Conservation (phyloP, 768 basidiomycete species). For the Mrakia gelida region DNA sequence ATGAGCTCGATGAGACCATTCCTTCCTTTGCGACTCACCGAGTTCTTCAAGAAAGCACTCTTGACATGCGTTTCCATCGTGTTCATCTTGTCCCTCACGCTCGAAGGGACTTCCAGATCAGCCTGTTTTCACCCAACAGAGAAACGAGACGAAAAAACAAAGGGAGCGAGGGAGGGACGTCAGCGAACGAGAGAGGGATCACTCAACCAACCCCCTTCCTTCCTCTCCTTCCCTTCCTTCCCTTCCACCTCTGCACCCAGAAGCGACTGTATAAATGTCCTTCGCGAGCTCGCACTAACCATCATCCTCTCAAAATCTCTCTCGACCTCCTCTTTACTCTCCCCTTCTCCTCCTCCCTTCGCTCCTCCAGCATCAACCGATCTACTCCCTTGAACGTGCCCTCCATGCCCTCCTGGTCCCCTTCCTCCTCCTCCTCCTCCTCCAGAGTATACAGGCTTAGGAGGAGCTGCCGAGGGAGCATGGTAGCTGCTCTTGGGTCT, state of each 20-base stretch:
- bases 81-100: slow-evolving; percentile 29
- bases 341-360: not conserved
- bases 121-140: slow-evolving; percentile 5
- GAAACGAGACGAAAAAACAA: not conserved
- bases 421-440: not conserved
- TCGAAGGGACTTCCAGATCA: slow-evolving; percentile 24
- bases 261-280: too few species aligned
- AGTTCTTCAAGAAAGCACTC: slow-evolving; percentile 24
- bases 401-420: not conserved
- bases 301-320: slow-evolving; percentile 29
- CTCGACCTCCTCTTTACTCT: slow-evolving; percentile 7
- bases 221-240: not conserved
- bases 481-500: not conserved
- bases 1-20: not conserved
- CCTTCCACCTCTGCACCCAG: not conserved
- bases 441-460: not conserved
- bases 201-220: not conserved
- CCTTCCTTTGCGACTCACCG: not conserved
- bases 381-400: not conserved
- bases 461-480: not conserved
- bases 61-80: slow-evolving; percentile 31
- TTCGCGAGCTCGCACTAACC: slow-evolving; percentile 1
- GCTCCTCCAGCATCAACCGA: not conserved
- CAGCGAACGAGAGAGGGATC: not conserved
- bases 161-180: not conserved